Conservation (phyloP, 768 basidiomycete species). For the Lactarius vividus region DNA sequence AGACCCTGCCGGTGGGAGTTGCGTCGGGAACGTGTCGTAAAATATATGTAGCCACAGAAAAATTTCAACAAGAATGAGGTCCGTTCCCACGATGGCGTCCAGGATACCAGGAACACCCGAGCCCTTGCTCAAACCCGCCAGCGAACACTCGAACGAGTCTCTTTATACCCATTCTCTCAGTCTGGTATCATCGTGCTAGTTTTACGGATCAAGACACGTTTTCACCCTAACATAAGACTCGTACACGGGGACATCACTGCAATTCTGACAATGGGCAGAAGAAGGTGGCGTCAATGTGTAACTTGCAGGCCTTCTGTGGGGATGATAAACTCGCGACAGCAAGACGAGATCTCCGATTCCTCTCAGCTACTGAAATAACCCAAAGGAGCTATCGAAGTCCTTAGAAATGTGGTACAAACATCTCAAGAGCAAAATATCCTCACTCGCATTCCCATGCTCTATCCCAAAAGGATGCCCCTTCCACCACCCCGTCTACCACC, state of each 20-base stretch:
- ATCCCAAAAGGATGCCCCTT: background rate
- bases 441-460: background rate
- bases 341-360: background rate
- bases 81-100: background rate
- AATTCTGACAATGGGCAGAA: background rate
- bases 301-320: background rate
- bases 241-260: background rate
- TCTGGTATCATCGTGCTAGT: background rate
- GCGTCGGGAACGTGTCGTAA: background rate
- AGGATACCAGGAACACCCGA: background rate
- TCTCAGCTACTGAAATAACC: background rate
- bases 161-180: background rate
- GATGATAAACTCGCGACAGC: background rate
- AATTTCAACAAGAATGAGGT: background rate
- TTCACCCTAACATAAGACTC: background rate
- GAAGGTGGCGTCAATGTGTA: background rate
- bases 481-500: slow-evolving; percentile 4
- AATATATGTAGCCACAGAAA: background rate
- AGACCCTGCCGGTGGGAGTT: background rate
- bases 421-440: background rate
- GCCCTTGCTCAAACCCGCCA: too few relatives aligned
- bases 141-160: background rate
- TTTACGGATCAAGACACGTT: background rate
- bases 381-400: too few relatives aligned
- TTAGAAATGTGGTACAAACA: background rate